Conservation (phyloP, 2,329 filamentous ascomycete species). For the Paecilomyces formosus region DNA sequence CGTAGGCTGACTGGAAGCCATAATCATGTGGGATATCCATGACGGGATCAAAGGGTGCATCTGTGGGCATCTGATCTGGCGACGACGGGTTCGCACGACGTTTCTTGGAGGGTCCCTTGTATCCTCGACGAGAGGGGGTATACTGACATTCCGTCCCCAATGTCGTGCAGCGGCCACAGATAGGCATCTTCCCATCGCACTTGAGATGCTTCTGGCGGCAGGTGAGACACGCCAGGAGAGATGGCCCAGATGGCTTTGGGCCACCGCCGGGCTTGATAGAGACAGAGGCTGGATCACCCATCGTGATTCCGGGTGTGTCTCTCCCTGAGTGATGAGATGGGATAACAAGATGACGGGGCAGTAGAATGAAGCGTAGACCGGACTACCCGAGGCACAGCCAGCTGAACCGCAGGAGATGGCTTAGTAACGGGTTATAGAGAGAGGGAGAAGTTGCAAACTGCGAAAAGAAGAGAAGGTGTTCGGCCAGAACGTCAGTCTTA, state of each 20-base stretch:
- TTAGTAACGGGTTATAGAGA: not conserved
- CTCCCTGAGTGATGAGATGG: not conserved
- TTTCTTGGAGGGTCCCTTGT: constrained; percentile 58
- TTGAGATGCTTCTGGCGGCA: constrained; percentile 61
- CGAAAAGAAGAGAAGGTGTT: not conserved
- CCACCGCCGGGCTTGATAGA: constrained; percentile 7
- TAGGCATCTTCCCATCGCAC: constrained; percentile 61
- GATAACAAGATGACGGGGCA: not conserved
- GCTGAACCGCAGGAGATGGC: not conserved
- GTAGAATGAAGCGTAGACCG: not conserved
- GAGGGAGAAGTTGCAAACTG: not conserved
- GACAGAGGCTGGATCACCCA: constrained; percentile 18
- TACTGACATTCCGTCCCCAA: constrained; percentile 60
- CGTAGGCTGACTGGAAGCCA: constrained; percentile 26
- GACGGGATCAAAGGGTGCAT: constrained; percentile 26
- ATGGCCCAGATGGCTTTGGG: constrained; percentile 23
- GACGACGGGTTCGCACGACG: constrained; percentile 28
- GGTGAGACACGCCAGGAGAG: constrained; percentile 39
- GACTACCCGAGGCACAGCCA: not conserved
- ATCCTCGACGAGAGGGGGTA: constrained; percentile 66
- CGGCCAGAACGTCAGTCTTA: too few species aligned
- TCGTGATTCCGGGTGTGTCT: constrained; percentile 8
- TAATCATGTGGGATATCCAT: constrained; percentile 34
- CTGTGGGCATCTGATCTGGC: constrained; percentile 42
- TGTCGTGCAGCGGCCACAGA: constrained; percentile 58